Evolutionary conservation across 2,329 filamentous ascomycete species (phyloP).

Genomic region (Gnomoniopsis sp.): DNA sequence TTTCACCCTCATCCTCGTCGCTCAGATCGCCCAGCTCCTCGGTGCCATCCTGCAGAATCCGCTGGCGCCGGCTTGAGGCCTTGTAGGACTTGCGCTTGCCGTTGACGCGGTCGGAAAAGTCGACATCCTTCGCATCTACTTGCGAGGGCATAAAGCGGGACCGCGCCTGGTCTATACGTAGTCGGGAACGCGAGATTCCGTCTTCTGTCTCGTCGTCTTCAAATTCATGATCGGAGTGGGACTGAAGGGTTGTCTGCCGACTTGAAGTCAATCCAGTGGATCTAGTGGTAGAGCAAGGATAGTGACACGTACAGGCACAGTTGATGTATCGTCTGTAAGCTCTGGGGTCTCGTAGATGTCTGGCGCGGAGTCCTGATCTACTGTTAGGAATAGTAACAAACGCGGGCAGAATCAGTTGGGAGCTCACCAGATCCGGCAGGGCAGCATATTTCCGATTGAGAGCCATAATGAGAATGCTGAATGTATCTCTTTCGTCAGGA

Average conservation of each 20-base stretch:
- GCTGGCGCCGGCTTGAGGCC: slow-evolving; percentile 64
- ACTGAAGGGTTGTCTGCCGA: slow-evolving; percentile 53
- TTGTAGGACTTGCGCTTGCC: slow-evolving; percentile 82
- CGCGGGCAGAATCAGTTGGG: slow-evolving; percentile 5
- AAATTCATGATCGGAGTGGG: slow-evolving; percentile 60
- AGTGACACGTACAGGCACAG: slow-evolving; percentile 61
- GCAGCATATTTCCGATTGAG: slow-evolving; percentile 79
- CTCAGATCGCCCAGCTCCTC: slow-evolving; percentile 69
- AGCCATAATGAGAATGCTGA: slow-evolving; percentile 50
- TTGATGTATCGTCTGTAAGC: slow-evolving; percentile 84
- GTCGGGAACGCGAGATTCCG: slow-evolving; percentile 70
- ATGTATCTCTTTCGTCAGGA: background rate
- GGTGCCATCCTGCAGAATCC: slow-evolving; percentile 59
- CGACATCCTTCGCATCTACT: slow-evolving; percentile 73
- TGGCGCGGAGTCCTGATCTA: slow-evolving; percentile 73
- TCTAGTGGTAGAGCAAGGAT: background rate
- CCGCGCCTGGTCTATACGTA: slow-evolving; percentile 77
- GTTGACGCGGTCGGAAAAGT: slow-evolving; percentile 87
- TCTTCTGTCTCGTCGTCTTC: slow-evolving; percentile 59
- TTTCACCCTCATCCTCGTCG: slow-evolving; percentile 69
- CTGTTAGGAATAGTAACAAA: slow-evolving; percentile 20
- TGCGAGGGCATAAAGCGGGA: slow-evolving; percentile 72
- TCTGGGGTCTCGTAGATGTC: slow-evolving; percentile 98
- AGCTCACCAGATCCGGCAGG: slow-evolving; percentile 69
- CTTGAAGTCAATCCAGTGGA: background rate